These are phyloP conservation scores for Dendrostoma leiphaemia DNA, from an alignment of 2,329 filamentous ascomycete species.

Conservation along the genomic window DNA sequence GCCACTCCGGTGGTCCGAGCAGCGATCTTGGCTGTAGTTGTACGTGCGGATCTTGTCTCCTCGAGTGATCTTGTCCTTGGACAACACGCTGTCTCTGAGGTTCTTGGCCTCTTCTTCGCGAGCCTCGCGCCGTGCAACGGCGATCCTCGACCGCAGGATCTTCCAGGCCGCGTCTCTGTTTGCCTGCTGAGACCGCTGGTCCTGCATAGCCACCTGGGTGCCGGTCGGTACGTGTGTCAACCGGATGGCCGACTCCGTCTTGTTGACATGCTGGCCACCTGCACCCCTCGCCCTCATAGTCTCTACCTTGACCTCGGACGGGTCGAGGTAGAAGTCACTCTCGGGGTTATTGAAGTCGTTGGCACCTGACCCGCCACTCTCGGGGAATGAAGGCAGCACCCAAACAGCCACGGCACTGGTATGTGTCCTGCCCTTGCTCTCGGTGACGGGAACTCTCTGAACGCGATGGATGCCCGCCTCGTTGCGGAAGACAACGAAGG, in stretches of 20 bases:
- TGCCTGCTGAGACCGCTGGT: constrained; percentile 82
- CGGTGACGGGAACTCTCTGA: constrained; percentile 87
- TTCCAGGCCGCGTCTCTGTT: constrained; percentile 89
- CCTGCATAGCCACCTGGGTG: constrained; percentile 87
- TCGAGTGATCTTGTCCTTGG: constrained; percentile 78
- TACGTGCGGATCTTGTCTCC: constrained; percentile 95
- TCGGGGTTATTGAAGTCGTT: constrained; percentile 74
- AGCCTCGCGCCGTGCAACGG: constrained; percentile 75
- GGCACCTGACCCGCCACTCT: constrained; percentile 44
- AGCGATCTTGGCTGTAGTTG: constrained; percentile 72
- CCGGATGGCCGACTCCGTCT: constrained; percentile 92
- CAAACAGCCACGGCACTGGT: constrained; percentile 91
- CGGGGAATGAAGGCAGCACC: constrained; percentile 81
- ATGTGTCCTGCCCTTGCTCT: constrained; percentile 87
- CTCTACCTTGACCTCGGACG: constrained; percentile 77
- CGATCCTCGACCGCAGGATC: constrained; percentile 77
- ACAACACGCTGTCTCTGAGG: constrained; percentile 75
- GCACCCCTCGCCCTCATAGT: constrained; percentile 91
- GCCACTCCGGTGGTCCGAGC: constrained; percentile 85
- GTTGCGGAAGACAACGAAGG: constrained; percentile 78
- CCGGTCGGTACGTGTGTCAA: constrained; percentile 88
- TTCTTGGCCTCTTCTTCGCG: constrained; percentile 76
- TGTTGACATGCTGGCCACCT: constrained; percentile 97
- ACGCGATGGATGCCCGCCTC: constrained; percentile 96
- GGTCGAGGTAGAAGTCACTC: constrained; percentile 88